Conservation (phyloP, 257 asterid genomes). For the Solanum dulcamara region DNA sequence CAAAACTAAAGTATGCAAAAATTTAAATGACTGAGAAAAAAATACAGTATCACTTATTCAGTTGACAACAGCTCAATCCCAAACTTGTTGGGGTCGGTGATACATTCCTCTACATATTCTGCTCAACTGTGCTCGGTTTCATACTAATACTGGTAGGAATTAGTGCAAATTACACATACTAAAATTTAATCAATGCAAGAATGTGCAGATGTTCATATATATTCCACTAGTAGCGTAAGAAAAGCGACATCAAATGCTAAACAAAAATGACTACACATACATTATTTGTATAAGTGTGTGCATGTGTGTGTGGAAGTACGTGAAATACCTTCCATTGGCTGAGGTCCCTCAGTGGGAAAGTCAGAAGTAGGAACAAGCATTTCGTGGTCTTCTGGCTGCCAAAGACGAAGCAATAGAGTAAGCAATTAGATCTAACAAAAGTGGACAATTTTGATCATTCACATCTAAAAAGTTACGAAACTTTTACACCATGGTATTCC, state of each 20-base stretch:
- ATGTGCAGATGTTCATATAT: neutral
- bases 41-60: neutral
- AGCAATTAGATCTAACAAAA: constrained; percentile 21
- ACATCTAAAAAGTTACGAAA: neutral
- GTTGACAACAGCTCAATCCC: neutral
- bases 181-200: neutral
- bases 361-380: constrained; percentile 59
- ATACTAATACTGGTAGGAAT: neutral
- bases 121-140: neutral
- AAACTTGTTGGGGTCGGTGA: neutral
- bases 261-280: neutral
- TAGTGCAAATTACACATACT: neutral
- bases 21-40: neutral
- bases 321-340: constrained; percentile 63
- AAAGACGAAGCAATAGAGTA: constrained; percentile 3
- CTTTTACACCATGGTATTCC: neutral
- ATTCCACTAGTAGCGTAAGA: neutral
- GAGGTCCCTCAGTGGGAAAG: constrained; percentile 43
- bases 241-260: neutral
- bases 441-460: constrained; percentile 4
- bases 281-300: neutral
- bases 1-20: neutral
- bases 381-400: constrained; percentile 54
- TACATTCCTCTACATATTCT: neutral
- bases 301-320: neutral